Evolutionary conservation across 2,329 filamentous ascomycete genomes (phyloP).

Genomic region (Aspergillus pseudoviridinutans): DNA sequence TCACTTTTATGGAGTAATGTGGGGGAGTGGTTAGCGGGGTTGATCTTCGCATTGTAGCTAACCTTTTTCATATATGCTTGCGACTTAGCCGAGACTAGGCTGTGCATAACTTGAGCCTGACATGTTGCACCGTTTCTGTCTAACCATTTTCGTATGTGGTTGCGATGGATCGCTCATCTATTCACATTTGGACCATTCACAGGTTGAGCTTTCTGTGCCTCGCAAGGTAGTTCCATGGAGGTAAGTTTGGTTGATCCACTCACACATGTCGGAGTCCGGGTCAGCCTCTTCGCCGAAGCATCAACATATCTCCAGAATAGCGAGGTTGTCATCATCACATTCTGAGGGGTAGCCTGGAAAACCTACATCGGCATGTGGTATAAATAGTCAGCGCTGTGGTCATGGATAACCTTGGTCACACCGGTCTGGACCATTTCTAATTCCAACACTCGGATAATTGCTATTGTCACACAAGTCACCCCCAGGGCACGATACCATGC

Average conservation of each 20-base stretch:
- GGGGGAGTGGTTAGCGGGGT: not conserved
- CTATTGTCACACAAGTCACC: not conserved
- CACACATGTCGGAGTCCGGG: too few species aligned
- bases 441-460: not conserved
- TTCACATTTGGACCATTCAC: not conserved
- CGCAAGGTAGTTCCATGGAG: not conserved
- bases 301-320: too few species aligned
- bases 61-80: constrained; percentile 11
- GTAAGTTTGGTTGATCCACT: too few species aligned
- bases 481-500: constrained; percentile 14
- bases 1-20: not conserved
- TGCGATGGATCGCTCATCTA: not conserved
- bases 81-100: constrained; percentile 5
- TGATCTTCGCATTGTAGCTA: constrained; percentile 10
- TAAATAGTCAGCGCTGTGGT: not conserved
- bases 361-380: too few species aligned
- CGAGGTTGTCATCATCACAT: too few species aligned
- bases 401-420: not conserved
- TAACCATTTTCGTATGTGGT: not conserved
- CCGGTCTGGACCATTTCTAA: too few species aligned
- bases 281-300: too few species aligned
- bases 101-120: not conserved
- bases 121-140: not conserved
- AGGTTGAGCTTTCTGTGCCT: not conserved
- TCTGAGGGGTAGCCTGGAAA: not conserved